Evolutionary conservation across 2,329 filamentous ascomycete genomes (phyloP).

Genomic region (Aspergillus sp.): DNA sequence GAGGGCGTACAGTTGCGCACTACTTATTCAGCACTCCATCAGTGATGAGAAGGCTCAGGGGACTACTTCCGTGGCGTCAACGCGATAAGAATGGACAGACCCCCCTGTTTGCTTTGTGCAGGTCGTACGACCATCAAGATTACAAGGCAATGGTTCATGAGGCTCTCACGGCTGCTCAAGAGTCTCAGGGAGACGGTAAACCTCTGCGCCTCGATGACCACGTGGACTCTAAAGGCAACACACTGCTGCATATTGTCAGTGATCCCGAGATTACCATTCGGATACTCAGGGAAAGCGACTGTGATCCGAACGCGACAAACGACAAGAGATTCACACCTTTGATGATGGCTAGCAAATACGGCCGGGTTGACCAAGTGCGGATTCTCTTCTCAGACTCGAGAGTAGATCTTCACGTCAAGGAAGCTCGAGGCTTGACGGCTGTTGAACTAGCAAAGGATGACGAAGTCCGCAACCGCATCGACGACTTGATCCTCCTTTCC

Average conservation of each 20-base stretch:
- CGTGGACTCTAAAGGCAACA: constrained; percentile 90
- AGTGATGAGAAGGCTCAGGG: constrained; percentile 76
- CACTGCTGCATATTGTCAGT: constrained; percentile 91
- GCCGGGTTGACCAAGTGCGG: constrained; percentile 88
- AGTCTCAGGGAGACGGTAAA: constrained; percentile 74
- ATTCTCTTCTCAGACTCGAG: constrained; percentile 84
- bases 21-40: constrained; percentile 91
- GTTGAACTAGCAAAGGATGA: constrained; percentile 98
- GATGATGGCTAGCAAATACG: constrained; percentile 99
- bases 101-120: constrained; percentile 91
- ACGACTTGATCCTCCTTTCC: constrained; percentile 86
- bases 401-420: constrained; percentile 82
- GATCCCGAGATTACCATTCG: constrained; percentile 75
- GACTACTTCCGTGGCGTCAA: constrained; percentile 82
- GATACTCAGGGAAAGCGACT: constrained; percentile 82
- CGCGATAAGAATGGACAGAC: constrained; percentile 97
- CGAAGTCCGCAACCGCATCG: constrained; percentile 93
- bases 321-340: constrained; percentile 93
- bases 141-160: constrained; percentile 87
- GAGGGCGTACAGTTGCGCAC: constrained; percentile 89
- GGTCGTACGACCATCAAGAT: constrained; percentile 89
- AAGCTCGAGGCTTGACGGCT: constrained; percentile 85
- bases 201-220: constrained; percentile 92
- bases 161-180: constrained; percentile 74
- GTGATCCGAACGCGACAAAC: constrained; percentile 94